Base-by-base conservation (phyloP, 2,329 filamentous ascomycete species). In the Phialophora chinensis region DNA sequence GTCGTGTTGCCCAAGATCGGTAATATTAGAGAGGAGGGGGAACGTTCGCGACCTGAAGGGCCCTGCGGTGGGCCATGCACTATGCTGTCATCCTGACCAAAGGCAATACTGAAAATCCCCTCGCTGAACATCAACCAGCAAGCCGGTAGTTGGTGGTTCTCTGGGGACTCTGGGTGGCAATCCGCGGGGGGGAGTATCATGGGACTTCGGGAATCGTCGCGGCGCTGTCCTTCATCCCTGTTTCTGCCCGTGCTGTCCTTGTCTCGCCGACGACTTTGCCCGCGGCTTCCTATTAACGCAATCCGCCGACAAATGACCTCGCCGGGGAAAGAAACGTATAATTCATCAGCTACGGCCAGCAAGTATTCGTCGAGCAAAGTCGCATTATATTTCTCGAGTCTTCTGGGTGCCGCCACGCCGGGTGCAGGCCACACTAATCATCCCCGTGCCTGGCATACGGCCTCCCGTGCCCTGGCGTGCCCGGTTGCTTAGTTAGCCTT, bases 371-470 rank as follows among this genome's bases (percentile, higher is more conserved):
- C n/a, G 31, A 53, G 25, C 52, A 20, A 33, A n/a, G 52, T 5
- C 8, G 52, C 44, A 35, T 27, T 61, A 44, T 61, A 61, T 54
- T 29, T 61, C 47, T 27, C 59, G 52, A 8, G 44, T 53, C 23
- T 4, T 5, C 23, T 60, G 20, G 31, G 59, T 42, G 59, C 47
- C 59, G 53, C 47, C 3, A 31, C 3, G 35, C 23, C 17, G 31
- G 20, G 11, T 38, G 52, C 59, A 49, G 47, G 47, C 11, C 44
- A 52, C 44, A n/a, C n/a, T 10, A 14, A 61, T 27, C 20, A 12
- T n/a, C 20, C n/a, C 5, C 31, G 59, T 61, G 59, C 59, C 59
- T 61, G 59, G 49, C 59, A 61, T 53, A 38, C 31, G 59, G 59
- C 29, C 59, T 27, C 59, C 42, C 44, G 49, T 50, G 23, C 57